Percentiles rank a stretch among this genome's conserved stretches.
Evolutionary conservation across 805 yeast genomes (phyloP).

Genomic region (Clavispora asparagi): DNA sequence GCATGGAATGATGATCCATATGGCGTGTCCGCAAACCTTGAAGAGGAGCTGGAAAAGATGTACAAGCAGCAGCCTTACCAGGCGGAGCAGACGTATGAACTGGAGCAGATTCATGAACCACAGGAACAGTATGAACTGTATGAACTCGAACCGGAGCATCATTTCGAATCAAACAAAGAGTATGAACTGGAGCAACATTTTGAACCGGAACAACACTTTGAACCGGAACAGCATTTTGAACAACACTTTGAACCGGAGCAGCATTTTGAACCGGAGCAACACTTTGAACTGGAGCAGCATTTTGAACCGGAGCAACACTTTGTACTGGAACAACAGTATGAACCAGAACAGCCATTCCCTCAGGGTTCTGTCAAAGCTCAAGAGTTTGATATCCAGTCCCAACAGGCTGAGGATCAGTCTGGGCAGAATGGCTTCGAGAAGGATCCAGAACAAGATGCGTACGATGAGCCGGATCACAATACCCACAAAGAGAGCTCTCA

Average conservation of each 20-base stretch:
- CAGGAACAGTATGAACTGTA: neutral
- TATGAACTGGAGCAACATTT: neutral
- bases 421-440: no score
- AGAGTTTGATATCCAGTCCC: no score
- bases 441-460: no score
- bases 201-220: neutral
- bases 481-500: no score
- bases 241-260: neutral
- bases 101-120: slow-evolving; percentile 3
- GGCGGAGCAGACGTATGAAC: slow-evolving; percentile 1
- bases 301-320: neutral
- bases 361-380: neutral
- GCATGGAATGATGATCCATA: neutral
- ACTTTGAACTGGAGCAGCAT: neutral
- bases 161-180: neutral
- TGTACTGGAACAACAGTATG: neutral
- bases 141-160: neutral
- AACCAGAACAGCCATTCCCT: neutral
- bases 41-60: neutral
- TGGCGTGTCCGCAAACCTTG: neutral
- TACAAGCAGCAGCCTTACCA: neutral
- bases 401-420: no score
- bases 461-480: no score
- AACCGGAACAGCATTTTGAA: neutral
- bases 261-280: neutral